Evolutionary conservation across 2,329 filamentous ascomycete genomes (phyloP), one percentile per base, ranked within the genome.

Genomic region (Huntiella decipiens): DNA sequence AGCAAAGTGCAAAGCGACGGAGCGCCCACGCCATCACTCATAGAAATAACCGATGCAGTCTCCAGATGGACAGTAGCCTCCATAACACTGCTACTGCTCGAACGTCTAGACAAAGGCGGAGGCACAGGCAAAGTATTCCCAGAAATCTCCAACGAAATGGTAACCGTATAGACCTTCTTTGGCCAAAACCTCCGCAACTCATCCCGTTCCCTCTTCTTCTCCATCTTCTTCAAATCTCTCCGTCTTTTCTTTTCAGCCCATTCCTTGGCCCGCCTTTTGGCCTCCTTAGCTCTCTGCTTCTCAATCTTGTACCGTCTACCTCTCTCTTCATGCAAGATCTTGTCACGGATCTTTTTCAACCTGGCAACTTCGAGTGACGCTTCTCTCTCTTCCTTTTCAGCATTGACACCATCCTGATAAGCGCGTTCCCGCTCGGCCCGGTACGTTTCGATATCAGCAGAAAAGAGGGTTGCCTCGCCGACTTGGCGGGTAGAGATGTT

Each of bases 61-160:
- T 43, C 40, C 7, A 43, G n/a, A 13, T 43, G 40, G 6, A 43
- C 40, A 16, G 22, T 33, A 16, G 73, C 66, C 16, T 63, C 65
- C 31, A 70, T 63, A 42, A 76, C 69, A 35, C 76, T 76, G 4
- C 64, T 59, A 10, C 68, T 52, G 1, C 70, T 74, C 41, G 56
- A 62, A 16, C 68, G 65, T 6, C 69, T 65, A 8, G 70, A 73
- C 0, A 67, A 66, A 32, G 51, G 44, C 1, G 65, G 65, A 0
- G 67, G 68, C 3, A 33, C 13, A 31, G 40, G 40, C 38, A 61
- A 56, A 28, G 48, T 53, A 5, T 19, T 19, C 17, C 17, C 17
- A n/a, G 60, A 53, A 13, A 61, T 63, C 39, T 73, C 69, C 17
- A 74, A 60, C n/a, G 61, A 67, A 54, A 74, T 66, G 15, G 62